phyloP scores from a whole-genome alignment of 164 flowering plant genomes.

The Protea cynaroides region DNA sequence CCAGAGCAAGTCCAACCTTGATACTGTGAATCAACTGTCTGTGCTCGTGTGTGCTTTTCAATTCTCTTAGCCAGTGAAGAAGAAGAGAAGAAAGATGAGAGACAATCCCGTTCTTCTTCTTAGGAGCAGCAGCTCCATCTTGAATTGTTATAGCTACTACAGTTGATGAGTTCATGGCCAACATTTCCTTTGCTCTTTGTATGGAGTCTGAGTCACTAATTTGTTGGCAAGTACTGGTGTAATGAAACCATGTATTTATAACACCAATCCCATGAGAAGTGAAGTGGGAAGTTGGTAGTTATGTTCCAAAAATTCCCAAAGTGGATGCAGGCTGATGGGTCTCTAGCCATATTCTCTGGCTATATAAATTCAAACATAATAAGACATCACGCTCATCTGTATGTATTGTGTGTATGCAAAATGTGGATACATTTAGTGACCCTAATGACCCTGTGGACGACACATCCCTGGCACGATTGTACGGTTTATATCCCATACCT shows the following conservation, averaged over 20 bases:
- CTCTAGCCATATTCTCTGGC: too few species aligned
- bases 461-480: too few species aligned
- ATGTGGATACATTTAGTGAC: too few species aligned
- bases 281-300: neutral
- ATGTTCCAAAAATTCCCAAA: neutral
- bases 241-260: neutral
- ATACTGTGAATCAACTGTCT: conserved; percentile 50
- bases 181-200: neutral
- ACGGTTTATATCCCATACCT: too few species aligned
- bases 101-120: conserved; percentile 8
- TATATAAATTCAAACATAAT: too few species aligned
- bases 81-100: conserved; percentile 1
- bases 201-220: neutral
- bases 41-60: conserved; percentile 13
- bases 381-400: too few species aligned
- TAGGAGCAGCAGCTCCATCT: conserved; percentile 5
- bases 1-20: conserved; percentile 71
- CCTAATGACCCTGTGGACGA: too few species aligned
- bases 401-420: too few species aligned
- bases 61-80: conserved; percentile 3
- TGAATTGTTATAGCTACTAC: conserved; percentile 30
- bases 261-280: neutral
- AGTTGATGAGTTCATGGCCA: conserved; percentile 24
- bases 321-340: too few species aligned
- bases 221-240: neutral